Evolutionary conservation across 345 rosid genomes (phyloP), one percentile per base, ranked within the genome.

Genomic region (Salix caprea): DNA sequence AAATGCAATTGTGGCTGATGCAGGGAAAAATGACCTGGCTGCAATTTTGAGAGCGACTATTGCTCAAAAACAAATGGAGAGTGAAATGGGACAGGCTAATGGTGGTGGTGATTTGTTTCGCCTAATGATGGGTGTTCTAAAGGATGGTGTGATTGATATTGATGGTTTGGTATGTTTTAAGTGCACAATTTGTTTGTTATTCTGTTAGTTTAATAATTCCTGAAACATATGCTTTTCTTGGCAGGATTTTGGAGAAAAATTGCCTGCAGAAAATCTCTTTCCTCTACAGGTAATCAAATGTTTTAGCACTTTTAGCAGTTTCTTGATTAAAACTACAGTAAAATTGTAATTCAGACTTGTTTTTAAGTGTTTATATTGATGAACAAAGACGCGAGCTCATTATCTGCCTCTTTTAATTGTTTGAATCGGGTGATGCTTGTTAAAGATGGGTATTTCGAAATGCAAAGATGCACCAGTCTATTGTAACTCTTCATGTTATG

Each of bases 21-120:
- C 87, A 72, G 97, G 90, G 69, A 94, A 94, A 80, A 90, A 89
- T 87, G 96, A 96, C 73, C 86, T 93, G 77, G 98, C 98, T 76
- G 88, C 94, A 79, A 89, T 89, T 75, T 82, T 96, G 82, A 88
- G 98, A 83, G 98, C 96, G 79, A 92, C 97, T 65, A 91, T 94
- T 88, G 94, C 97, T 78, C 95, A 91, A 79, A 96, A 93, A 77
- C 97, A 96, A 83, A 89, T 90, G 97, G 97, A 91, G 82, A 91
- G 82, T 77, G 97, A 92, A 76, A 85, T 76, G 72, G 95, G 92
- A 73, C 91, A 89, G 80, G 75, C 91, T 65, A 92, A 90, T 78
- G 95, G 94, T 77, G 98, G 98, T 58, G 94, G 97, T 72, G 90
- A 91, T 86, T 80, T 94, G 72, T 83, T 92, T 28, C 97, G 92